Evolutionary conservation across 2,329 filamentous ascomycete genomes (phyloP).

Genomic region (Exophiala spinifera): DNA sequence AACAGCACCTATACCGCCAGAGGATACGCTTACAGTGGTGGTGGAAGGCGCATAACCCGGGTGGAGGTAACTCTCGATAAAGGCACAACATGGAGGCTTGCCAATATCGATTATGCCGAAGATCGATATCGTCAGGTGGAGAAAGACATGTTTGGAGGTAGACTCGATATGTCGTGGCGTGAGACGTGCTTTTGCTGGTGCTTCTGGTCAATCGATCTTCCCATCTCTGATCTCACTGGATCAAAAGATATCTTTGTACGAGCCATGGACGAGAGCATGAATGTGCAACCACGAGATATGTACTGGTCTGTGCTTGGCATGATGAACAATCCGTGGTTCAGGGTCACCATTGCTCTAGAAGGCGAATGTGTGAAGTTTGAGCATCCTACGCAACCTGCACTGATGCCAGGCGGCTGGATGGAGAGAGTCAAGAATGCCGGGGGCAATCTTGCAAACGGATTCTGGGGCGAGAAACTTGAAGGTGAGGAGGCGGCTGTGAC

Average conservation of each 20-base stretch:
- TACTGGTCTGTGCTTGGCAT: slow-evolving; percentile 94
- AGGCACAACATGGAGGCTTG: slow-evolving; percentile 74
- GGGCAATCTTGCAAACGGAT: slow-evolving; percentile 74
- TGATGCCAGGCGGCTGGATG: slow-evolving; percentile 87
- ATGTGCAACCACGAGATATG: slow-evolving; percentile 84
- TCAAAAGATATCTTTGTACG: slow-evolving; percentile 75
- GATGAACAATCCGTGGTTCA: slow-evolving; percentile 98
- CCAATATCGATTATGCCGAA: slow-evolving; percentile 77
- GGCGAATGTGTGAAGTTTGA: slow-evolving; percentile 68
- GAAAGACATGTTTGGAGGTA: slow-evolving; percentile 68
- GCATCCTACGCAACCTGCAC: slow-evolving; percentile 78
- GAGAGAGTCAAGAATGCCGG: slow-evolving; percentile 80
- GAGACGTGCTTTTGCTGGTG: slow-evolving; percentile 88
- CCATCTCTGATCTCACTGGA: slow-evolving; percentile 57
- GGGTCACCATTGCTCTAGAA: slow-evolving; percentile 72
- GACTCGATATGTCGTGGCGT: slow-evolving; percentile 75
- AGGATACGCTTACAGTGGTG: slow-evolving; percentile 87
- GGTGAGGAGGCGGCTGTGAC: slow-evolving; percentile 49
- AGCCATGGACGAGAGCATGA: slow-evolving; percentile 87
- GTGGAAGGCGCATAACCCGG: slow-evolving; percentile 76
- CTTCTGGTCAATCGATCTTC: slow-evolving; percentile 76
- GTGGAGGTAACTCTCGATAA: slow-evolving; percentile 82
- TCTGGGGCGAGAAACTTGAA: slow-evolving; percentile 73
- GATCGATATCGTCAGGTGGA: slow-evolving; percentile 71
- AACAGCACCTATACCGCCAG: slow-evolving; percentile 60